phyloP scores from a whole-genome alignment of 2,329 filamentous ascomycete genomes.

The Hypoxylon sp. region DNA sequence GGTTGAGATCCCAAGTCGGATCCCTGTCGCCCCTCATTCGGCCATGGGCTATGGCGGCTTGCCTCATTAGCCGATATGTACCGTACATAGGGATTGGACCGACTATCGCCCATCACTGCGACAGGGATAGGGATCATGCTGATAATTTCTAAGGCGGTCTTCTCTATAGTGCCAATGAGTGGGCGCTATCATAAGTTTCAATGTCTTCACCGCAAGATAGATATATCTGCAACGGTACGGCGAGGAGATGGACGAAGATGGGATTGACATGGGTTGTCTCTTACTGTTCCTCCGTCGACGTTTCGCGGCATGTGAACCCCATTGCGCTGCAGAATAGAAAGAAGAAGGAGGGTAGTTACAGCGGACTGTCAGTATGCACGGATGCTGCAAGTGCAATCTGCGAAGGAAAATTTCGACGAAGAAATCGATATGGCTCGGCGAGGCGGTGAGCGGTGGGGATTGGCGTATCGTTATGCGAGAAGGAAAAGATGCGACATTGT shows the following conservation, averaged over 20 bases:
- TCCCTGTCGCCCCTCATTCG: conserved; percentile 43
- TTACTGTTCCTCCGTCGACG: conserved; percentile 2
- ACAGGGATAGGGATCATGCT: conserved; percentile 39
- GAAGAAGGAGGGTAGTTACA: conserved; percentile 16
- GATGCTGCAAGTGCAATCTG: conserved; percentile 37
- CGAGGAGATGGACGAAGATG: conserved; percentile 20
- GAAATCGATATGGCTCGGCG: conserved; percentile 21
- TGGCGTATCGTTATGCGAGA: conserved; percentile 39
- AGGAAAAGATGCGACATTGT: conserved; percentile 35
- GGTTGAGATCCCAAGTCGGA: conserved; percentile 37
- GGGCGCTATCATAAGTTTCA: conserved; percentile 15
- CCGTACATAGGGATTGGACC: conserved; percentile 46
- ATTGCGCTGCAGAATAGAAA: conserved; percentile 23
- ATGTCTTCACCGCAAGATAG: conserved; percentile 44
- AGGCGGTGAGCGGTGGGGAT: conserved; percentile 46
- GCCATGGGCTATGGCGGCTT: conserved; percentile 32
- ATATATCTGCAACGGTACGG: conserved; percentile 34
- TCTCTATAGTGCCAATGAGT: conserved; percentile 32
- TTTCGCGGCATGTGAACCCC: conserved; percentile 24
- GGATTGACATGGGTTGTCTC: conserved; percentile 23
- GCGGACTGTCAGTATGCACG: conserved; percentile 25
- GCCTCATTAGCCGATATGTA: conserved; percentile 50
- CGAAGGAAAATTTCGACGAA: conserved; percentile 35
- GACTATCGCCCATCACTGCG: conserved; percentile 43
- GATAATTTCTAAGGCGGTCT: conserved; percentile 38